These are phyloP conservation scores for Ceratobasidium sp. DNA, from an alignment of 1,284 basidiomycete genomes.

Conservation along the genomic window DNA sequence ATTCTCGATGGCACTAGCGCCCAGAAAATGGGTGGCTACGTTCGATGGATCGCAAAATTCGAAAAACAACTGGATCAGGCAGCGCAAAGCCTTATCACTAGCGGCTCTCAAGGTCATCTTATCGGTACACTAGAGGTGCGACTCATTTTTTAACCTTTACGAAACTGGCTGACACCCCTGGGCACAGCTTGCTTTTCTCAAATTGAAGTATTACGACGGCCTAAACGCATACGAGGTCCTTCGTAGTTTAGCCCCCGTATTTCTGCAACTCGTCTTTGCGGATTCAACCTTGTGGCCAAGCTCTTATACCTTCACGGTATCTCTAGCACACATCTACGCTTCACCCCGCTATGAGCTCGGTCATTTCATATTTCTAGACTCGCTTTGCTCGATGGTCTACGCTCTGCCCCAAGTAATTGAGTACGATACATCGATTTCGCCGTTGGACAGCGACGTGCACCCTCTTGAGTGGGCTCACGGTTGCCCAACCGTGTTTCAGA, in stretches of 20 bases:
- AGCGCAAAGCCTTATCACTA: neutral
- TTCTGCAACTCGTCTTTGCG: slow-evolving; percentile 12
- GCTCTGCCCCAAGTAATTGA: slow-evolving; percentile 6
- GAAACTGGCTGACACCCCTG: neutral
- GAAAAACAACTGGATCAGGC: neutral
- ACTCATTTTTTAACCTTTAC: neutral
- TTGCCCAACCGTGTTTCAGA: slow-evolving; percentile 2
- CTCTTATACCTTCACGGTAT: neutral
- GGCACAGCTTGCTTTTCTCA: slow-evolving; percentile 5
- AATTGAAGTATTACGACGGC: neutral
- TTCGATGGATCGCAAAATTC: neutral
- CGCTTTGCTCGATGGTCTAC: slow-evolving; percentile 13
- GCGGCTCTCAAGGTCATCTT: neutral
- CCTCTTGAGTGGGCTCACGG: slow-evolving; percentile 30
- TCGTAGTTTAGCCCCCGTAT: neutral
- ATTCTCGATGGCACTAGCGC: neutral
- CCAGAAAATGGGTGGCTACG: neutral
- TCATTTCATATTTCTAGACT: slow-evolving; percentile 1
- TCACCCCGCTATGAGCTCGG: slow-evolving; percentile 6
- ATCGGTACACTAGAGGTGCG: slow-evolving; percentile 21
- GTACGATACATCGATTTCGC: slow-evolving; percentile 9
- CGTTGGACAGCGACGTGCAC: neutral
- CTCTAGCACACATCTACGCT: slow-evolving; percentile 4
- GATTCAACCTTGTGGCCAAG: slow-evolving; percentile 14
- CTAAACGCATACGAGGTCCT: neutral